These are phyloP conservation scores for Hygrophila difformis DNA, from an alignment of 257 asterid genomes.

Conservation along the genomic window DNA sequence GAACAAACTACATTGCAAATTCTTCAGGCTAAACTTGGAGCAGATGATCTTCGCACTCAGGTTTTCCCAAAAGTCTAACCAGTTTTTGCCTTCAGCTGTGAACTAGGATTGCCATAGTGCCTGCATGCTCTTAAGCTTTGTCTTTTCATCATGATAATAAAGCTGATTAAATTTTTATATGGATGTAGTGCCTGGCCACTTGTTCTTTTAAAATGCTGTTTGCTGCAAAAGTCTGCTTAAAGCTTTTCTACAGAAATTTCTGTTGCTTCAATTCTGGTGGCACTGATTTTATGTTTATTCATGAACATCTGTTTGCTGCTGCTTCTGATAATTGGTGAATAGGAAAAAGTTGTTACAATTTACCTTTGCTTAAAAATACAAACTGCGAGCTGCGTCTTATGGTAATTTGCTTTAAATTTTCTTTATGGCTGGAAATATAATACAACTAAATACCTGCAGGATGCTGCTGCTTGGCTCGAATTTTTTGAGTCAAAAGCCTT, in stretches of 20 bases:
- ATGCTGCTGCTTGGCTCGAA: conserved; percentile 99
- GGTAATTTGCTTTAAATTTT: not conserved
- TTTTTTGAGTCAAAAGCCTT: conserved; percentile 95
- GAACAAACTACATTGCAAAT: conserved; percentile 96
- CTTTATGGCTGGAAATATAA: conserved; percentile 5
- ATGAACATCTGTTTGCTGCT: not conserved
- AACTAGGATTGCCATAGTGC: conserved; percentile 1
- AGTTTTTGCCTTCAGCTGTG: not conserved
- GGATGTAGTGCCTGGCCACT: not conserved
- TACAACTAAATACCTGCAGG: conserved; percentile 40
- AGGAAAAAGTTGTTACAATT: not conserved
- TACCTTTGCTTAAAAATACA: too few relatives aligned
- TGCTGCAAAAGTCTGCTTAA: not conserved
- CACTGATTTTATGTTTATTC: not conserved
- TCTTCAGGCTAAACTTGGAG: conserved; percentile 92
- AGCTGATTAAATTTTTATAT: not conserved
- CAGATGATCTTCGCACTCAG: conserved; percentile 99
- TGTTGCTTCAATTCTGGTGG: not conserved
- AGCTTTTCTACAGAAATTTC: not conserved
- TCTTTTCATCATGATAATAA: conserved; percentile 6
- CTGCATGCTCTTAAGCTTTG: not conserved
- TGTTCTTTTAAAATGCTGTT: conserved; percentile 1
- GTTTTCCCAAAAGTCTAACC: conserved; percentile 25
- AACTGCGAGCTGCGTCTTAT: too few relatives aligned
- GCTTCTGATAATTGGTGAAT: conserved; percentile 4